Percentiles rank a stretch among this genome's conserved stretches.
Conservation (phyloP, 2,329 filamentous ascomycete species). For the Ophiostoma montium region DNA sequence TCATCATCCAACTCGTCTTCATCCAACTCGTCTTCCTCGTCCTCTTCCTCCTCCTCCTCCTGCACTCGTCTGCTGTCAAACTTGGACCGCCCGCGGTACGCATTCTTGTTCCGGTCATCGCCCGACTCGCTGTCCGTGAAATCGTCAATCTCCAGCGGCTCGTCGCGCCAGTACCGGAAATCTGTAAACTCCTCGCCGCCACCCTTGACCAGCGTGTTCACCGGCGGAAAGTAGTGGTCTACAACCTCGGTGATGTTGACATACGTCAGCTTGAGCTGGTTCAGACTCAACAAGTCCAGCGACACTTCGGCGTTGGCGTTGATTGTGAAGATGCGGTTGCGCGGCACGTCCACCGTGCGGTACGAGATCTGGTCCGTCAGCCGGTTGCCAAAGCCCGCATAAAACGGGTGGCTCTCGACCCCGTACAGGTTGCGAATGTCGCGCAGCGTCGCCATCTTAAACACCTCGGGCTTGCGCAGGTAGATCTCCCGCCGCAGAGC, state of each 20-base stretch:
- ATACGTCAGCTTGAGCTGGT: conserved; percentile 93
- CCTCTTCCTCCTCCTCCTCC: conserved; percentile 15
- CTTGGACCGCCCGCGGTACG: not conserved
- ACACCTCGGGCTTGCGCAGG: conserved; percentile 89
- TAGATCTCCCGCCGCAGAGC: conserved; percentile 87
- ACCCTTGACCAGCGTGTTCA: conserved; percentile 71
- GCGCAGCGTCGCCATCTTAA: conserved; percentile 96
- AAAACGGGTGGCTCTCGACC: conserved; percentile 68
- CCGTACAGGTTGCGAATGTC: conserved; percentile 87
- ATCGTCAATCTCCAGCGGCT: conserved; percentile 69
- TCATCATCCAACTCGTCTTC: conserved; percentile 25
- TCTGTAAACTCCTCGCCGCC: conserved; percentile 94
- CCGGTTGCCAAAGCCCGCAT: conserved; percentile 92
- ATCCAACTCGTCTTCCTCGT: conserved; percentile 23
- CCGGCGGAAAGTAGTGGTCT: conserved; percentile 94
- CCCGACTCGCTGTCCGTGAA: conserved; percentile 73
- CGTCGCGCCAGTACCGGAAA: conserved; percentile 90
- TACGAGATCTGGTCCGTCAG: conserved; percentile 94
- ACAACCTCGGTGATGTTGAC: conserved; percentile 95
- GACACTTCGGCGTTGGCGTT: conserved; percentile 95
- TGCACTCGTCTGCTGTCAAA: not conserved
- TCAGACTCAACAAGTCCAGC: conserved; percentile 75
- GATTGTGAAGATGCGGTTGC: conserved; percentile 87
- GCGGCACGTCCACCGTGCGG: conserved; percentile 87
- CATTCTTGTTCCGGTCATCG: conserved; percentile 22